Percentiles rank a stretch among this genome's conserved stretches.
Evolutionary conservation across 805 yeast species (phyloP).

Genomic region (Naumovozyma baii): DNA sequence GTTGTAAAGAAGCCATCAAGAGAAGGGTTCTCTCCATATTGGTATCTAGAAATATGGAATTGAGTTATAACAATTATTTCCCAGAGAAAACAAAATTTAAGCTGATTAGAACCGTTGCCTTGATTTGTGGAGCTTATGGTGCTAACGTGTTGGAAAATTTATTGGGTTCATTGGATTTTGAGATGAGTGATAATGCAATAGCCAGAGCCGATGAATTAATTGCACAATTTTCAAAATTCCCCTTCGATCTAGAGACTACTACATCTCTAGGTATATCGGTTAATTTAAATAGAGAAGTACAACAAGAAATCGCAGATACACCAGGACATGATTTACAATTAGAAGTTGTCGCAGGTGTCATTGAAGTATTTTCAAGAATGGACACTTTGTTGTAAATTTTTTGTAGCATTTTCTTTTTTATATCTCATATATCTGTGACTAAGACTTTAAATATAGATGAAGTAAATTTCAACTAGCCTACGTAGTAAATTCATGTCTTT

Average conservation of each 20-base stretch:
- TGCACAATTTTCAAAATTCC: constrained; percentile 73
- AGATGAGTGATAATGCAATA: constrained; percentile 77
- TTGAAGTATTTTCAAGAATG: constrained; percentile 83
- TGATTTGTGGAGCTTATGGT: constrained; percentile 85
- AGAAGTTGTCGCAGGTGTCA: constrained; percentile 88
- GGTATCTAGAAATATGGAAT: constrained; percentile 57
- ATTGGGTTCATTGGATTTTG: constrained; percentile 64
- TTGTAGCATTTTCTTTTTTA: too few relatives aligned
- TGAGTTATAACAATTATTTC: constrained; percentile 52
- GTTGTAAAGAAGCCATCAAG: constrained; percentile 73
- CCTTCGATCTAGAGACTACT: constrained; percentile 50
- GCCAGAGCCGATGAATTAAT: constrained; percentile 89
- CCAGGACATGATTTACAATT: constrained; percentile 50
- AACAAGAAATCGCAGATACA: constrained; percentile 36
- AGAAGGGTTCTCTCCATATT: constrained; percentile 62
- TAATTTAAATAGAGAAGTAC: constrained; percentile 44
- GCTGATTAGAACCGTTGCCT: constrained; percentile 65
- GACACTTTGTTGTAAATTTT: constrained; percentile 70
- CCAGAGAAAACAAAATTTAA: constrained; percentile 60
- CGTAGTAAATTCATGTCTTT: too few relatives aligned
- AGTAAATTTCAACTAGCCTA: too few relatives aligned
- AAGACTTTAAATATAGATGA: too few relatives aligned
- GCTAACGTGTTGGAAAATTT: constrained; percentile 95
- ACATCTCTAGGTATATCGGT: constrained; percentile 62
- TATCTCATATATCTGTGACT: too few relatives aligned